phyloP scores from a whole-genome alignment of 148 eudicot genomes.

The Persicaria maculosa region DNA sequence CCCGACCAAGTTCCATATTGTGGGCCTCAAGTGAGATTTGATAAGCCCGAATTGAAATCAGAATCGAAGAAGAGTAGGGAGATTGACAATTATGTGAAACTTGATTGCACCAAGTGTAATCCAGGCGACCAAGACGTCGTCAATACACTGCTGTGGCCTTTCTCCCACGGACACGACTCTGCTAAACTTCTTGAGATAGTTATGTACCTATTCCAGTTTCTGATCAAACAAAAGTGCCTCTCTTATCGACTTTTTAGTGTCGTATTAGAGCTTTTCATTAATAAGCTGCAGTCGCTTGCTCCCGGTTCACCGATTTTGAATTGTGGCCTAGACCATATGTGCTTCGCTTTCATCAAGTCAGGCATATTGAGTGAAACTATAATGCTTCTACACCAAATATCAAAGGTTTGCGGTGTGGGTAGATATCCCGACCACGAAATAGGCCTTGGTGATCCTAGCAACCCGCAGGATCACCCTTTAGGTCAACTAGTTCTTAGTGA shows the following conservation, averaged over 20 bases:
- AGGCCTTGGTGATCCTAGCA: constrained; percentile 35
- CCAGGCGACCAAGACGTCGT: neutral
- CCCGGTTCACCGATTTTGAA: constrained; percentile 65
- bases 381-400: constrained; percentile 63
- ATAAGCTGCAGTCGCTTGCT: constrained; percentile 59
- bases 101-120: constrained; percentile 39
- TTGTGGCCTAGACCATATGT: constrained; percentile 61
- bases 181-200: constrained; percentile 73
- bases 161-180: constrained; percentile 64
- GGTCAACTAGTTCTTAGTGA: constrained; percentile 53
- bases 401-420: constrained; percentile 56
- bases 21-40: constrained; percentile 38
- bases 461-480: constrained; percentile 17
- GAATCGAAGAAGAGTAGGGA: constrained; percentile 24
- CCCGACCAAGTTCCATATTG: too few species aligned
- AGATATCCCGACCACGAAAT: constrained; percentile 50
- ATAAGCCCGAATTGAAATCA: constrained; percentile 24
- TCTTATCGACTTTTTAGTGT: constrained; percentile 62
- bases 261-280: constrained; percentile 58
- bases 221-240: constrained; percentile 60
- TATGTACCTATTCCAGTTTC: constrained; percentile 39
- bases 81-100: constrained; percentile 25
- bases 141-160: constrained; percentile 42
- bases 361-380: constrained; percentile 53
- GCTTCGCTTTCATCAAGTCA: constrained; percentile 74